Evolutionary conservation across 768 basidiomycete genomes (phyloP).

Genomic region (Podaxis sp.): DNA sequence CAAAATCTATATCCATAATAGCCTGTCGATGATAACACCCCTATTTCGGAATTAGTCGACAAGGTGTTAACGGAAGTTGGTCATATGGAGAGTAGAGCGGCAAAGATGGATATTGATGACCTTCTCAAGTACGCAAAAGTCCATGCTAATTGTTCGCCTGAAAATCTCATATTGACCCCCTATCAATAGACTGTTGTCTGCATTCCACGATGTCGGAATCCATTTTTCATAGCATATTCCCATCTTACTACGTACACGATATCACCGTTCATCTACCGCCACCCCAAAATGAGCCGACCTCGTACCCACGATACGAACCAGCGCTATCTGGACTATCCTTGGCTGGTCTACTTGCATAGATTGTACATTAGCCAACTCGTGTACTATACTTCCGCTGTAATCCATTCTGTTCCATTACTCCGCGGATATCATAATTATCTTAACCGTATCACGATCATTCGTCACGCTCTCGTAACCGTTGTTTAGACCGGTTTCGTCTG

Average conservation of each 20-base stretch:
- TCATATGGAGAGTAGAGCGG: conserved; percentile 75
- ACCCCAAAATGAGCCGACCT: background rate
- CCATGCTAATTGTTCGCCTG: background rate
- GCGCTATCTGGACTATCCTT: background rate
- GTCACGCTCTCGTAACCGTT: background rate
- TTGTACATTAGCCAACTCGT: background rate
- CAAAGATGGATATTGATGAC: conserved; percentile 94
- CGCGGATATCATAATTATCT: background rate
- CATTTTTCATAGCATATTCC: conserved; percentile 57
- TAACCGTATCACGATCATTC: background rate
- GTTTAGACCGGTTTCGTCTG: conserved; percentile 29
- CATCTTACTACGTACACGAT: background rate
- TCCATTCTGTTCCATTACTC: background rate
- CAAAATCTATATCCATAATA: conserved; percentile 26
- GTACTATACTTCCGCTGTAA: background rate
- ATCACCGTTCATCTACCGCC: background rate
- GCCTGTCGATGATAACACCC: conserved; percentile 68
- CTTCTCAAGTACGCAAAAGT: conserved; percentile 68
- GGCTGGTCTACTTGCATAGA: background rate
- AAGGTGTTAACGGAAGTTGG: conserved; percentile 70
- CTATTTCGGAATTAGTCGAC: conserved; percentile 73
- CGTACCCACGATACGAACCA: background rate
- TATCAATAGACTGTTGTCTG: conserved; percentile 57
- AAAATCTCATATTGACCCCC: conserved; percentile 6
- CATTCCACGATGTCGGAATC: conserved; percentile 74